Evolutionary conservation across 73 alveolate genomes (phyloP).

Genomic region (Blepharisma japonicum): DNA sequence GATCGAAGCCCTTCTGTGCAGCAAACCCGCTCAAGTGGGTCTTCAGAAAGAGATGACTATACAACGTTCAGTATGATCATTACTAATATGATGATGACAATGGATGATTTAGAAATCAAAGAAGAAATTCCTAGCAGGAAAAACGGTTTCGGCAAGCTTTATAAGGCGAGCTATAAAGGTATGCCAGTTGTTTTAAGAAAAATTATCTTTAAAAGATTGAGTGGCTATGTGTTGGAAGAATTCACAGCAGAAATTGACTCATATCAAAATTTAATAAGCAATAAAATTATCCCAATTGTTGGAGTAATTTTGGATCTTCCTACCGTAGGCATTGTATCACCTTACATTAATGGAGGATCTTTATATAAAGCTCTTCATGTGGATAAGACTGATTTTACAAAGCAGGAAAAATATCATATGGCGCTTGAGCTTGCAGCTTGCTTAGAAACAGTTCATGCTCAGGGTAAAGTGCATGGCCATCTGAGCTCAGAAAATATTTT

Average conservation of each 20-base stretch:
- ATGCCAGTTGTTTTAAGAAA: slow-evolving; percentile 7
- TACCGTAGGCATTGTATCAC: not conserved
- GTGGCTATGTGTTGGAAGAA: slow-evolving; percentile 30
- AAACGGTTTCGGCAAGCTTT: not conserved
- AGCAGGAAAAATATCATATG: not conserved
- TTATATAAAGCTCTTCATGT: slow-evolving; percentile 22
- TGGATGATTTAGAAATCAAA: not conserved
- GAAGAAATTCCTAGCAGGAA: not conserved
- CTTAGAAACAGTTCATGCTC: not conserved
- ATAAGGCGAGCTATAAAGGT: slow-evolving; percentile 12
- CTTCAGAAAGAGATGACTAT: too few relatives aligned
- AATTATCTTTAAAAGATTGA: slow-evolving; percentile 8
- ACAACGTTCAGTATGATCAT: too few relatives aligned
- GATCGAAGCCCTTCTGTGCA: too few relatives aligned
- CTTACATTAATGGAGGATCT: slow-evolving; percentile 10
- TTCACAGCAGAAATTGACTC: not conserved
- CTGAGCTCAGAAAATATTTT: slow-evolving; percentile 17
- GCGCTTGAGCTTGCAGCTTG: slow-evolving; percentile 20
- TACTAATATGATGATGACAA: not conserved
- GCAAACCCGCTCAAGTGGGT: too few relatives aligned
- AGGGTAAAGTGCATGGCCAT: slow-evolving; percentile 31
- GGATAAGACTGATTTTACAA: not conserved
- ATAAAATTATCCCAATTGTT: slow-evolving; percentile 19
- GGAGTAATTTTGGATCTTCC: slow-evolving; percentile 19
- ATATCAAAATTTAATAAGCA: not conserved